phyloP scores from a whole-genome alignment of 495 filamentous ascomycete species.

The Tetracladium setigerum region DNA sequence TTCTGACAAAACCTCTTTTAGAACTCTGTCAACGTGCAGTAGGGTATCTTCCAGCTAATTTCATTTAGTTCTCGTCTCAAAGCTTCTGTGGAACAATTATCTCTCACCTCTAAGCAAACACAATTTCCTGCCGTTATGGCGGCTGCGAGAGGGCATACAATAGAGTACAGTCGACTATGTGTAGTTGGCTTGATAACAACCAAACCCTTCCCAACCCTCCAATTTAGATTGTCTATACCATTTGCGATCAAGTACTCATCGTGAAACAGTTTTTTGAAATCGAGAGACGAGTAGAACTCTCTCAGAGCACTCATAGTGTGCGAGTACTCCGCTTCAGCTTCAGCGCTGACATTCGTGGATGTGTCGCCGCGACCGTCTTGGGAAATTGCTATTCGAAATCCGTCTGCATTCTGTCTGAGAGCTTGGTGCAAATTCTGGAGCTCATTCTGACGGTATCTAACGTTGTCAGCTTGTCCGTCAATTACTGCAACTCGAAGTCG shows the following conservation, averaged over 20 bases:
- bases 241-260: not conserved
- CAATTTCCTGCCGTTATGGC: not conserved
- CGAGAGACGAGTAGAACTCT: not conserved
- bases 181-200: not conserved
- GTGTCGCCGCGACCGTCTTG: not conserved
- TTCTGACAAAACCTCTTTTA: not conserved
- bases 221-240: not conserved
- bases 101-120: not conserved
- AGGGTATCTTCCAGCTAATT: not conserved
- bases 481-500: conserved; percentile 4
- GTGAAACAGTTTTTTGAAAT: not conserved
- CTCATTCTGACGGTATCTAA: conserved; percentile 14
- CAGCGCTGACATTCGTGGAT: too few species aligned
- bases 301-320: not conserved
- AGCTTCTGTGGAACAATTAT: too few species aligned
- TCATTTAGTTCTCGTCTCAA: too few species aligned
- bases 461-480: conserved; percentile 10
- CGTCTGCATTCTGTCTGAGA: not conserved
- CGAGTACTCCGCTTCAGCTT: not conserved
- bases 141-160: not conserved
- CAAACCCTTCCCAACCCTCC: not conserved
- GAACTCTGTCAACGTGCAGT: not conserved
- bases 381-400: conserved; percentile 1
- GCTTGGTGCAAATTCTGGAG: conserved; percentile 2
- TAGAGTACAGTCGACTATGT: not conserved